Evolutionary conservation across 352 stramenopile species (phyloP), one percentile per base, ranked within the genome.

Genomic region (Elongisporangium anandrum): DNA sequence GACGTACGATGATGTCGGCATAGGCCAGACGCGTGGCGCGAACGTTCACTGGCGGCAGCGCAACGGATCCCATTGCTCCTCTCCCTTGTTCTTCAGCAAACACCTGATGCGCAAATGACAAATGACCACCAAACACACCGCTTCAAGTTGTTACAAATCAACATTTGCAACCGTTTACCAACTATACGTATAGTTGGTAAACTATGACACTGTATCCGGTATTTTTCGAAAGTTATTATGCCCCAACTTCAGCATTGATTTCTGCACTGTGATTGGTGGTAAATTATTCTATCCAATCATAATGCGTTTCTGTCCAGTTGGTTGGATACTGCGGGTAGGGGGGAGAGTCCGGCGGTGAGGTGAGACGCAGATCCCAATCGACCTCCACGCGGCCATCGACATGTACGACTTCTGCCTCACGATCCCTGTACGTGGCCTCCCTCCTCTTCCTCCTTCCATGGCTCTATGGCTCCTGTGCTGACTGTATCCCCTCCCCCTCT

Each of bases 381-480:
- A 53, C 49, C 19, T 17, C 49, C 15, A 26, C 49, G 12, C 15
- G 49, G 17, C 39, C 2, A 3, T 17, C 57, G 51, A 13, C 49
- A 92, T 94, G 85, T 92, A 94, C 71, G 85, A 94, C 79, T 94
- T 94, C 63, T 94, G 85, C 74, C 73, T 94, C 54, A 94, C 85
- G 60, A 75, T 94, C 60, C 85, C 85, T 51, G 85, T 94, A 81
- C 65, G 81, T 79, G 54, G n/a, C 21, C 38, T 19, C 17, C 22
- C 26, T 48, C 19, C 17, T 1, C 13, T 21, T 54, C 5, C 12
- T 49, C 45, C 50, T 72, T 49, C 56, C 64, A 34, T 69, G 24
- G 59, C 9, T 38, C 26, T 38, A 17, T 53, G 41, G 2, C 15
- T 52, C 9, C 39, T 23, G 57, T 19, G 7, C 38, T 59, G 20